A percentile compares a stretch with the other conserved stretches of the same genome.
phyloP scores from a whole-genome alignment of 371 early-diverging fungal genomes.

The Saksenaea oblongispora region DNA sequence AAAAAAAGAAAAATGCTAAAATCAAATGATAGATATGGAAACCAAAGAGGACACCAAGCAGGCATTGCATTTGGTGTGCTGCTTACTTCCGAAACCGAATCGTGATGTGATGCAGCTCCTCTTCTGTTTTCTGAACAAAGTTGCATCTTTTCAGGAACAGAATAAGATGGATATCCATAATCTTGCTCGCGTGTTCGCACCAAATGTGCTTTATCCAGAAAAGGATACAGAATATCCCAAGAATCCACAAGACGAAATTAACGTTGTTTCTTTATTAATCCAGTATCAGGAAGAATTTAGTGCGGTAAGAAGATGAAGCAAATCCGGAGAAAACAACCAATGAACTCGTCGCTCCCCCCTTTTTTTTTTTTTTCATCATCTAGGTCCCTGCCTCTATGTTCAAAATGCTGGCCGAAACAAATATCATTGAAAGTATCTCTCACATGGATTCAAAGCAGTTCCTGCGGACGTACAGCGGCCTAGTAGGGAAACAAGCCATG shows the following conservation, averaged over 20 bases:
- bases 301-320: constrained; percentile 50
- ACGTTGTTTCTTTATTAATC: constrained; percentile 71
- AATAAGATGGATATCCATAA: constrained; percentile 91
- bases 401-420: neutral
- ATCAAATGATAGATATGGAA: constrained; percentile 43
- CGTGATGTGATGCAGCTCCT: constrained; percentile 86
- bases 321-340: no score
- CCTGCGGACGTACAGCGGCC: neutral
- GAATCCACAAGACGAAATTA: constrained; percentile 67
- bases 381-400: neutral
- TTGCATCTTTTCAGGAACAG: constrained; percentile 68
- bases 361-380: no score
- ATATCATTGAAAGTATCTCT: neutral
- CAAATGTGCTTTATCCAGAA: constrained; percentile 89
- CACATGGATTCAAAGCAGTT: neutral
- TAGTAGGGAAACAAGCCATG: neutral
- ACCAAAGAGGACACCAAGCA: constrained; percentile 44
- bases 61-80: constrained; percentile 74
- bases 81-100: constrained; percentile 87
- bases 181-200: constrained; percentile 89
- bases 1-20: no score
- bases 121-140: constrained; percentile 79
- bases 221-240: constrained; percentile 42
- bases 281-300: constrained; percentile 71
- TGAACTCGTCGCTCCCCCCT: no score